Evolutionary conservation across 75 land plant species (phyloP), one percentile per base, ranked within the genome.

Genomic region (Gnetum montanum): DNA sequence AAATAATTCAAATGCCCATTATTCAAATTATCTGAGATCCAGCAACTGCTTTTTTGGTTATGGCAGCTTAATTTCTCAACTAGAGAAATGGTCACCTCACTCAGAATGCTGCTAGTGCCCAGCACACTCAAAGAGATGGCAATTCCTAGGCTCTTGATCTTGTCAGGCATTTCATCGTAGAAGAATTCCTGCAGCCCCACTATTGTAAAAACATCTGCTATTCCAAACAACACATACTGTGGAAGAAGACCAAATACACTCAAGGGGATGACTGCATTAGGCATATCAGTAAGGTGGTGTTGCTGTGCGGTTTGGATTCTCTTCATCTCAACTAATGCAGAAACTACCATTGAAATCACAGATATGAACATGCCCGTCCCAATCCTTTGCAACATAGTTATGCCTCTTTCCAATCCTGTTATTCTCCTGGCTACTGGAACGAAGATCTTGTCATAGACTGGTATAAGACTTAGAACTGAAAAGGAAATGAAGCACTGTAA

Each of bases 121-220:
- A 88, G 75, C 4, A 88, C 83, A 43, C 85, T 86, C 15, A 82
- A 61, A 51, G 78, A 83, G 4, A 94, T 52, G 0, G 83, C 90
- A 20, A 86, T 80, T 2, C 88, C 98, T 33, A 86, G 65, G 27
- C 84, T 89, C 40, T 85, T 76, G 85, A 94, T 85, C 25, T 70
- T 75, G 4, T 63, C 62, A 16, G 95, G 98, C 37, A 87, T 90
- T 57, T 85, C 85, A 25, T 67, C 52, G 59, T 85, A 94, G 53
- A 89, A 88, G 62, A 80, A 89, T 63, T 93, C 98, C 61, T 84
- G 85, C 76, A 86, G 78, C 6, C 98, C 98, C 22, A 89, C 80
- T 18, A 80, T 73, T 0, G 95, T 84, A 62, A 94, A 94, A 3
- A 94, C 86, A 58, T 94, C 98, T 1, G 95, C 81, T 13, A 86